Percentiles rank a stretch among this genome's conserved stretches.
phyloP scores from a whole-genome alignment of 2,329 filamentous ascomycete species.

The Hymenoscyphus linearis region DNA sequence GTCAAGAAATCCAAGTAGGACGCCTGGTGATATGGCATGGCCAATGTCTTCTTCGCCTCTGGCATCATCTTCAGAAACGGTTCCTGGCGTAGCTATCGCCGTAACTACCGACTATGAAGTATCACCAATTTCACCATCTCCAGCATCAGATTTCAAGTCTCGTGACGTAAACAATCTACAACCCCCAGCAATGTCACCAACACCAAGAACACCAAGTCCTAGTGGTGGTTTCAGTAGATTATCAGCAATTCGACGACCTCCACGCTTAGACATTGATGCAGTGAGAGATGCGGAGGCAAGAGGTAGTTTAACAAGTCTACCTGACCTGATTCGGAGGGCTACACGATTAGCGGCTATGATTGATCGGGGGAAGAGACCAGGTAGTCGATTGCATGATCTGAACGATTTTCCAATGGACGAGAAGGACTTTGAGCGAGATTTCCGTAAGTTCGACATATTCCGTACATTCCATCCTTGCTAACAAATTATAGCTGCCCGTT shows the following conservation, averaged over 20 bases:
- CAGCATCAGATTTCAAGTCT: conserved; percentile 33
- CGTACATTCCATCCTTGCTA: conserved; percentile 2
- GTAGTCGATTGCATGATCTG: conserved; percentile 51
- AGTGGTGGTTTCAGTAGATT: conserved; percentile 36
- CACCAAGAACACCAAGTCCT: conserved; percentile 19
- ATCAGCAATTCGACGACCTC: conserved; percentile 59
- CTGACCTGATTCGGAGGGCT: conserved; percentile 84
- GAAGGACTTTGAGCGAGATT: conserved; percentile 23
- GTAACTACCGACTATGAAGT: conserved; percentile 14
- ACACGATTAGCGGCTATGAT: conserved; percentile 83
- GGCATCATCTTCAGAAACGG: conserved; percentile 24
- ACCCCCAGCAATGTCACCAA: conserved; percentile 9
- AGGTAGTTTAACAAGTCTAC: conserved; percentile 85
- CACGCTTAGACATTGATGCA: conserved; percentile 74
- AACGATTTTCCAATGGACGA: conserved; percentile 41
- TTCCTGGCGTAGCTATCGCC: conserved; percentile 19
- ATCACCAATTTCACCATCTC: conserved; percentile 2
- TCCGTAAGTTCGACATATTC: conserved; percentile 18
- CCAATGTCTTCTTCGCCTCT: conserved; percentile 26
- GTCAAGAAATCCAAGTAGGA: not conserved
- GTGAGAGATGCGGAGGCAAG: conserved; percentile 76
- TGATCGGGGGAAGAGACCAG: conserved; percentile 68
- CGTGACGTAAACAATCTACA: conserved; percentile 38
- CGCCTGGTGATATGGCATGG: conserved; percentile 15
- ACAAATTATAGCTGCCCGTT: conserved; percentile 10